phyloP scores from a whole-genome alignment of 495 filamentous ascomycete species.

The Trichoderma orchidacearum region DNA sequence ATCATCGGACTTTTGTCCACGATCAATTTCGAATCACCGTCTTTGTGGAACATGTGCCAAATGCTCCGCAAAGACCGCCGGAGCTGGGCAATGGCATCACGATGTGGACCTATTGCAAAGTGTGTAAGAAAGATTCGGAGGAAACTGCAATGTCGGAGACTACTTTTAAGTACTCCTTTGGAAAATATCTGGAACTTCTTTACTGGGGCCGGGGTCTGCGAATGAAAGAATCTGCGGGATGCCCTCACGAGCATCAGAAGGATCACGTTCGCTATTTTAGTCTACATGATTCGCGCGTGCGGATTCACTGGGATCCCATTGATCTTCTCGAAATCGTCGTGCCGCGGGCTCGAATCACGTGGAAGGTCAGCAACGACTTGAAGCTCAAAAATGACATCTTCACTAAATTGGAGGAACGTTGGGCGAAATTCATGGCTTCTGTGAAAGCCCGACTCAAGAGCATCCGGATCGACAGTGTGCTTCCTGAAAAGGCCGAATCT shows the following conservation, averaged over 20 bases:
- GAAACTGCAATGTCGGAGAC: constrained; percentile 86
- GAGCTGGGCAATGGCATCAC: constrained; percentile 58
- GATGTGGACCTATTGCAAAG: constrained; percentile 96
- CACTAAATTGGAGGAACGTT: constrained; percentile 58
- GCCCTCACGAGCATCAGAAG: constrained; percentile 82
- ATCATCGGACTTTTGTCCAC: constrained; percentile 95
- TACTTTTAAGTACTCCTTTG: constrained; percentile 98
- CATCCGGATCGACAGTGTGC: constrained; percentile 80
- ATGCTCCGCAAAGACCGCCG: constrained; percentile 27
- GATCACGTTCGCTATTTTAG: constrained; percentile 90
- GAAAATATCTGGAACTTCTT: constrained; percentile 90
- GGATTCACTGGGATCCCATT: constrained; percentile 84
- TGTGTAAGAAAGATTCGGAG: constrained; percentile 79
- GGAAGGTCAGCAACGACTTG: constrained; percentile 93
- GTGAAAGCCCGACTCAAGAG: constrained; percentile 70
- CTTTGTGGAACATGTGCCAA: constrained; percentile 57
- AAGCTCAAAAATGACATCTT: constrained; percentile 87
- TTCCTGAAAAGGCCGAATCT: constrained; percentile 68
- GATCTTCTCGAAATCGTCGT: constrained; percentile 93
- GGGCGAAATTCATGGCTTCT: constrained; percentile 75
- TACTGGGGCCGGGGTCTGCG: constrained; percentile 86
- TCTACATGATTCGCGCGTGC: constrained; percentile 67
- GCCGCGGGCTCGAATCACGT: constrained; percentile 76
- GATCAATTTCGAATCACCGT: constrained; percentile 88
- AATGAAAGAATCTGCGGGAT: constrained; percentile 60